phyloP scores from a whole-genome alignment of 495 filamentous ascomycete species.

The Neurospora discreta region DNA sequence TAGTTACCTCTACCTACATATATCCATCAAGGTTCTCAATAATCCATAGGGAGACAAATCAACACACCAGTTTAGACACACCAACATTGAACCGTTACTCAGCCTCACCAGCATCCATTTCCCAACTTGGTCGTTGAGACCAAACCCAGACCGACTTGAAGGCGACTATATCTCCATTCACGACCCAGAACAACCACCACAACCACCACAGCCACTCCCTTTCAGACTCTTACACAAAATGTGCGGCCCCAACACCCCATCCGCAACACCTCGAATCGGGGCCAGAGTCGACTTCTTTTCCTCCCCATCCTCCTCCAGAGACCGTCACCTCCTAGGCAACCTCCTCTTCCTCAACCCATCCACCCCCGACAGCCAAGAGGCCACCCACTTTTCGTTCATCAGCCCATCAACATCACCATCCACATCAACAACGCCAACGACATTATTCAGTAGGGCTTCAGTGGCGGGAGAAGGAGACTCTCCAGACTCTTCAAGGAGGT shows the following conservation, averaged over 20 bases:
- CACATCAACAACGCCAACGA: background rate
- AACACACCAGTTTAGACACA: background rate
- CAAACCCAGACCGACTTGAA: background rate
- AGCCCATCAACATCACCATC: background rate
- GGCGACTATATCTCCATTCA: background rate
- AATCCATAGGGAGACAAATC: background rate
- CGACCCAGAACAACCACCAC: background rate
- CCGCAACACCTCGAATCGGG: slow-evolving; percentile 16
- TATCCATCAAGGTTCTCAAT: background rate
- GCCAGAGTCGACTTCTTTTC: slow-evolving; percentile 20
- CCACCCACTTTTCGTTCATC: slow-evolving; percentile 21
- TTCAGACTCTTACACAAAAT: slow-evolving; percentile 8
- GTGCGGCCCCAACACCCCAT: slow-evolving; percentile 19
- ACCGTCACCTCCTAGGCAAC: slow-evolving; percentile 12
- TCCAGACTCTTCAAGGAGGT: background rate
- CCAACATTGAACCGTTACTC: background rate
- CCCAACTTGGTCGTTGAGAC: background rate
- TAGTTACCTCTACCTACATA: no score
- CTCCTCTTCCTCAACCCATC: slow-evolving; percentile 22
- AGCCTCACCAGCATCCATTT: background rate
- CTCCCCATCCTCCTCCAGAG: background rate
- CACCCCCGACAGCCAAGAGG: slow-evolving; percentile 10
- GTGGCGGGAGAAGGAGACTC: background rate
- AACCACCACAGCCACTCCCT: background rate
- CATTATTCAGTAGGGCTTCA: background rate